Conservation (phyloP, 2,329 filamentous ascomycete species). For the Fusarium circinatum region DNA sequence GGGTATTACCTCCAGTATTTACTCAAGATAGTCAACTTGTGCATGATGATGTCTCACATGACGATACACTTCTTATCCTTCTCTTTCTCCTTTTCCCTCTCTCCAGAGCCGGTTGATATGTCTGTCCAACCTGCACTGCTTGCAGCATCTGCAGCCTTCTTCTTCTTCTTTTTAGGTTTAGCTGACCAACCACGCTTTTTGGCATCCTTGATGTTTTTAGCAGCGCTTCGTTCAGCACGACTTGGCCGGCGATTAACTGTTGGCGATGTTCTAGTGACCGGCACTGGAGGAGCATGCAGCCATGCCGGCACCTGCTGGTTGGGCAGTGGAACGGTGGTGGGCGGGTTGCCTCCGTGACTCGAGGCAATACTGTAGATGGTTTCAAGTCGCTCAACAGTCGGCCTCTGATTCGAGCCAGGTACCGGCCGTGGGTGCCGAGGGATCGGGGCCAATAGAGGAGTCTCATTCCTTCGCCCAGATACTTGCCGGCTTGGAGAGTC, state of each 20-base stretch:
- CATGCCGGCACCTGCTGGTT: slow-evolving; percentile 46
- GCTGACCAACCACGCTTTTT: slow-evolving; percentile 66
- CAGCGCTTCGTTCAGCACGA: slow-evolving; percentile 68
- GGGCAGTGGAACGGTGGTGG: slow-evolving; percentile 10
- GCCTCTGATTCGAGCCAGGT: slow-evolving; percentile 49
- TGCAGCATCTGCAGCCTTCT: slow-evolving; percentile 53
- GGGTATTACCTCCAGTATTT: slow-evolving; percentile 15
- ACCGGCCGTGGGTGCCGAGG: slow-evolving; percentile 60
- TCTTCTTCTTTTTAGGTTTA: slow-evolving; percentile 51
- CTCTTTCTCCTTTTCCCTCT: slow-evolving; percentile 49
- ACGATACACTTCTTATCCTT: slow-evolving; percentile 63
- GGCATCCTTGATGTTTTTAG: slow-evolving; percentile 71
- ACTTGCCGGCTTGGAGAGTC: slow-evolving; percentile 55
- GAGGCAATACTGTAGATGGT: slow-evolving; percentile 60
- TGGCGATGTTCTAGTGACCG: slow-evolving; percentile 51
- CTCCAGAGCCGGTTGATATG: slow-evolving; percentile 49
- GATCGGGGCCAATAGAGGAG: slow-evolving; percentile 63
- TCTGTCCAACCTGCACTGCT: slow-evolving; percentile 66
- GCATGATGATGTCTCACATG: slow-evolving; percentile 55
- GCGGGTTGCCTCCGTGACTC: slow-evolving; percentile 26
- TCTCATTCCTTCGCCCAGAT: slow-evolving; percentile 51
- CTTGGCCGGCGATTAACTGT: slow-evolving; percentile 61
- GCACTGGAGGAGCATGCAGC: slow-evolving; percentile 50
- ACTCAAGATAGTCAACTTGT: slow-evolving; percentile 1
- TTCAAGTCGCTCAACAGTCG: slow-evolving; percentile 64